Percentiles rank a stretch among this genome's conserved stretches.
Evolutionary conservation across 1,284 basidiomycete genomes (phyloP).

Genomic region (Ceratobasidium sp.): DNA sequence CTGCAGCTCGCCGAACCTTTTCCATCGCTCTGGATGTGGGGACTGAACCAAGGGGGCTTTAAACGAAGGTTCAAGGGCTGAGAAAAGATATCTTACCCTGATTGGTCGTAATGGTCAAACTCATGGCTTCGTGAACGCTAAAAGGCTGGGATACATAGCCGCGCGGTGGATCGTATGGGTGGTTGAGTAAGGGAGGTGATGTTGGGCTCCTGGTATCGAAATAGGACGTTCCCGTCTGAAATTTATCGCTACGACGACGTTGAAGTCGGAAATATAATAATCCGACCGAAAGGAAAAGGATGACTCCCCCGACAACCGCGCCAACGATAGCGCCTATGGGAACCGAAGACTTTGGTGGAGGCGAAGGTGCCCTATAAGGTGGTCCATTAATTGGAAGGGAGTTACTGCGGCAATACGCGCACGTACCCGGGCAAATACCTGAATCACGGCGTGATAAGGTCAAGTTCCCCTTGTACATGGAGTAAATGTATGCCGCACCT

Average conservation of each 20-base stretch:
- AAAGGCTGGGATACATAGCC: constrained; percentile 14
- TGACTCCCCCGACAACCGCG: neutral
- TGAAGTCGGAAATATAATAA: neutral
- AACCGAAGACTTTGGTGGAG: neutral
- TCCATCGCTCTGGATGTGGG: neutral
- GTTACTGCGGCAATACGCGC: neutral
- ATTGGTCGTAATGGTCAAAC: neutral
- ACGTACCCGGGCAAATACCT: constrained; percentile 19
- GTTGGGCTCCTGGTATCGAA: neutral
- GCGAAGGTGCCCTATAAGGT: neutral
- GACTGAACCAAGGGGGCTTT: neutral
- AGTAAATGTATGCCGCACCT: neutral
- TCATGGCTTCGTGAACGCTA: neutral
- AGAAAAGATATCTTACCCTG: neutral
- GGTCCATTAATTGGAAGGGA: neutral
- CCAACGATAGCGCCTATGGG: constrained; percentile 13
- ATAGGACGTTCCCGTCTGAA: neutral
- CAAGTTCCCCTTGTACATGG: neutral
- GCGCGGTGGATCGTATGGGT: neutral
- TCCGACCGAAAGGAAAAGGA: neutral
- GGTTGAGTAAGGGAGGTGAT: neutral
- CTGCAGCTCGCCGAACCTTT: neutral
- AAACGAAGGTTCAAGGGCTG: neutral
- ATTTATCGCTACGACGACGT: neutral
- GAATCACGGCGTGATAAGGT: neutral